Conservation (phyloP, 202 grass and related monocot genomes). For the Zizania palustris region DNA sequence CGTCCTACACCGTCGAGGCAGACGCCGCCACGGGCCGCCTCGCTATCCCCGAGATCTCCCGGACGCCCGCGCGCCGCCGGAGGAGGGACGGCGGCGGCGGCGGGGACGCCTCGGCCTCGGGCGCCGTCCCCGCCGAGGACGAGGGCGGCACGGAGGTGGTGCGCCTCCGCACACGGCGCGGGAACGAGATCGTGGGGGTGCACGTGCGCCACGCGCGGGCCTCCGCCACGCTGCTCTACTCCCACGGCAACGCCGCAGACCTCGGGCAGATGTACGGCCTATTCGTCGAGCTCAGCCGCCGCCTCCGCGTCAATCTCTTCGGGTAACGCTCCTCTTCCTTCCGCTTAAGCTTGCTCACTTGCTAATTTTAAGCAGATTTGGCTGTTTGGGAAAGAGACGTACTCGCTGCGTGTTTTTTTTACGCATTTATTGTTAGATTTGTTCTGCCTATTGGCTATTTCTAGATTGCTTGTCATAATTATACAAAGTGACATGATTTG, state of each 20-base stretch:
- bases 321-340: slow-evolving; percentile 45
- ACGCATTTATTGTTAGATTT: slow-evolving; percentile 52
- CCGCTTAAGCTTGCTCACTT: neutral
- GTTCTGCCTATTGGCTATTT: slow-evolving; percentile 24
- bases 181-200: slow-evolving; percentile 83
- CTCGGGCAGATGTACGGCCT: slow-evolving; percentile 86
- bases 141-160: slow-evolving; percentile 63
- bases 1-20: too few relatives aligned
- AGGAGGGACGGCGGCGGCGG: too few relatives aligned
- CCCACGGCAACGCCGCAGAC: slow-evolving; percentile 91
- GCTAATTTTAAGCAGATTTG: slow-evolving; percentile 20
- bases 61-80: too few relatives aligned
- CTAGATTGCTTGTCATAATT: slow-evolving; percentile 11
- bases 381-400: slow-evolving; percentile 18
- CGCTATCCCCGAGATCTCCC: too few relatives aligned
- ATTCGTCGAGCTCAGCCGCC: slow-evolving; percentile 82
- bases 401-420: slow-evolving; percentile 3
- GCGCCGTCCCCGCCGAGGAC: too few relatives aligned
- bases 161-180: slow-evolving; percentile 70
- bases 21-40: too few relatives aligned
- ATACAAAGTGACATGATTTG: neutral
- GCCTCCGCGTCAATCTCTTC: slow-evolving; percentile 78
- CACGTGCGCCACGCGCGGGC: slow-evolving; percentile 66
- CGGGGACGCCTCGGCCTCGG: too few relatives aligned
- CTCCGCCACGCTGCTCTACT: slow-evolving; percentile 81